phyloP scores from a whole-genome alignment of 1,284 basidiomycete genomes.

The Apiotrichum montevideense region DNA sequence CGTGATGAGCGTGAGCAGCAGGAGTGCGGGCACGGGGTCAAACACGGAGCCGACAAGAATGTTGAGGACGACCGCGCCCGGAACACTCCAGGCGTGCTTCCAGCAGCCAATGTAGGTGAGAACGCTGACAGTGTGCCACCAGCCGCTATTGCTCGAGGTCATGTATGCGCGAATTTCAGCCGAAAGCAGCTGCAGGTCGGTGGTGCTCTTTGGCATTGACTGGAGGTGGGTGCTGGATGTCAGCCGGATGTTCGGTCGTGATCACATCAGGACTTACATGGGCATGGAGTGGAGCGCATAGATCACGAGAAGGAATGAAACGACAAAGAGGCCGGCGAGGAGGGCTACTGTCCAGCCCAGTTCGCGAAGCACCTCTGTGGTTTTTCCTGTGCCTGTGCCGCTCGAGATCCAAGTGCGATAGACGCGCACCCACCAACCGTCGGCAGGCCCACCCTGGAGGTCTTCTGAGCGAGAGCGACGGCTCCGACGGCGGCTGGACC shows the following conservation, averaged over 20 bases:
- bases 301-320: conserved; percentile 37
- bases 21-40: conserved; percentile 68
- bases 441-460: conserved; percentile 7
- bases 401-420: conserved; percentile 10
- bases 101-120: conserved; percentile 77
- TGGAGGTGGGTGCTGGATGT: conserved; percentile 36
- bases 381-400: conserved; percentile 32
- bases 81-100: conserved; percentile 93
- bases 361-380: conserved; percentile 37
- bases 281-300: conserved; percentile 42
- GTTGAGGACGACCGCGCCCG: conserved; percentile 85
- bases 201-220: conserved; percentile 44
- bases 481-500: conserved; percentile 3
- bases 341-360: conserved; percentile 44
- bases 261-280: conserved; percentile 34
- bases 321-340: conserved; percentile 38
- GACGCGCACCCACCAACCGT: conserved; percentile 20
- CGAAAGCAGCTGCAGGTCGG: conserved; percentile 46
- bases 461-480: conserved; percentile 3
- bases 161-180: conserved; percentile 46
- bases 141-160: conserved; percentile 36
- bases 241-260: not conserved
- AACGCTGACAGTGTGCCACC: conserved; percentile 57
- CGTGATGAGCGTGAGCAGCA: conserved; percentile 72
- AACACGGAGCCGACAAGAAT: conserved; percentile 81